A percentile compares a stretch with the other conserved stretches of the same genome.
Evolutionary conservation across 2,329 filamentous ascomycete species (phyloP).

Genomic region (Chaetomium globosum): DNA sequence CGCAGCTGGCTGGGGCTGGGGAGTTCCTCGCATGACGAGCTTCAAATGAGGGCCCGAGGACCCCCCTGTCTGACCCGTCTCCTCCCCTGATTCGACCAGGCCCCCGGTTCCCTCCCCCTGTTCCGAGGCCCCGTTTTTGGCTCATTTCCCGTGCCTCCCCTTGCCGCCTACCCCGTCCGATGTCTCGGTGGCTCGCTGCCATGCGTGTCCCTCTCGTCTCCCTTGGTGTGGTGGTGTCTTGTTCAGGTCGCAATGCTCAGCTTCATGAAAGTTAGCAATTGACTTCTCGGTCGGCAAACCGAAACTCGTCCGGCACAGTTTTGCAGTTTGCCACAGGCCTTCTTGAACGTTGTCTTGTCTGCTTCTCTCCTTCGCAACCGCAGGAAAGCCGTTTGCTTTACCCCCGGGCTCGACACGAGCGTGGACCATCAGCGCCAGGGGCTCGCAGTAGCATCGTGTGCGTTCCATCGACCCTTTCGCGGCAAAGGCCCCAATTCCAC

Average conservation of each 20-base stretch:
- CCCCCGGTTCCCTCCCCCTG: constrained; percentile 30
- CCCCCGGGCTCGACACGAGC: constrained; percentile 20
- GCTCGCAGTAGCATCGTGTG: constrained; percentile 32
- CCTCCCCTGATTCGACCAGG: constrained; percentile 35
- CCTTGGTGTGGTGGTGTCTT: constrained; percentile 16
- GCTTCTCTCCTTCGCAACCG: constrained; percentile 8
- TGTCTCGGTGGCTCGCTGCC: constrained; percentile 12
- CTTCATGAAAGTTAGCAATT: constrained; percentile 4
- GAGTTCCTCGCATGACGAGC: constrained; percentile 30
- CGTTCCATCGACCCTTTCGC: constrained; percentile 23
- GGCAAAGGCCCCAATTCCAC: constrained; percentile 25
- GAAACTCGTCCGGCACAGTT: constrained; percentile 23
- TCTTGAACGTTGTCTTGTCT: neutral
- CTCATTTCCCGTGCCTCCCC: constrained; percentile 31
- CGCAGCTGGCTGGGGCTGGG: constrained; percentile 14
- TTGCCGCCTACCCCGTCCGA: neutral
- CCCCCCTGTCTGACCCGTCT: constrained; percentile 26
- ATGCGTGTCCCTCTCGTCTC: constrained; percentile 21
- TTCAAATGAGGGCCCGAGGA: constrained; percentile 29
- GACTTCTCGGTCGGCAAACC: neutral
- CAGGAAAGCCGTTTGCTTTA: constrained; percentile 19
- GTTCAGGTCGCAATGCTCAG: constrained; percentile 15
- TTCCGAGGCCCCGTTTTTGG: constrained; percentile 27
- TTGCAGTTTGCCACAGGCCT: constrained; percentile 14
- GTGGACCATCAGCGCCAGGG: constrained; percentile 27